These are phyloP conservation scores for Penicillium occitanis DNA, from an alignment of 2,329 filamentous ascomycete genomes.

Conservation along the genomic window DNA sequence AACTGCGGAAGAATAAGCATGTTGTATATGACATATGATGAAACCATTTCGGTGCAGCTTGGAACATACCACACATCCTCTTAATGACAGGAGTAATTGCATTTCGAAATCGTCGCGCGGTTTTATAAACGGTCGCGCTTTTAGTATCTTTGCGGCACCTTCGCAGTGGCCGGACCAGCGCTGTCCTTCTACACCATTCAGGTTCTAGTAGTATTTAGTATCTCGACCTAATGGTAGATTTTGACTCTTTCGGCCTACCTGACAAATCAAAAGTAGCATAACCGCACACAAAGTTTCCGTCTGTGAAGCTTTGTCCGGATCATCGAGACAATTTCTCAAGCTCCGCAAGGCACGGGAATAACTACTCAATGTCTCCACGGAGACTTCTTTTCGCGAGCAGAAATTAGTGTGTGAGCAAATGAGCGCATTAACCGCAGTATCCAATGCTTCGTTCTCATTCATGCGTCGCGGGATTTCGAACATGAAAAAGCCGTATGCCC, in stretches of 20 bases:
- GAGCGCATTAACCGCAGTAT: slow-evolving; percentile 39
- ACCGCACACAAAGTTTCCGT: slow-evolving; percentile 41
- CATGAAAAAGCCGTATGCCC: slow-evolving; percentile 50
- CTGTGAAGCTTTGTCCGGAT: slow-evolving; percentile 32
- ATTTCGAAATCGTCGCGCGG: slow-evolving; percentile 37
- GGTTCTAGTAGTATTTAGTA: background rate
- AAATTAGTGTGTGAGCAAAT: slow-evolving; percentile 32
- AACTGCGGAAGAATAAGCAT: slow-evolving; percentile 26
- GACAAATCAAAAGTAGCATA: slow-evolving; percentile 37
- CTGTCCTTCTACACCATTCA: slow-evolving; percentile 22
- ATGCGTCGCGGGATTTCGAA: slow-evolving; percentile 48
- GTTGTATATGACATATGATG: background rate
- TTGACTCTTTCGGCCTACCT: slow-evolving; percentile 23
- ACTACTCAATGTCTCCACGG: slow-evolving; percentile 30
- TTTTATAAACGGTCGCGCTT: slow-evolving; percentile 32
- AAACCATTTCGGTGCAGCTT: too few species aligned
- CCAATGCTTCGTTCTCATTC: slow-evolving; percentile 49
- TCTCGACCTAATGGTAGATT: background rate
- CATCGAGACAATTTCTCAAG: slow-evolving; percentile 33
- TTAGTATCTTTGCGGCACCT: slow-evolving; percentile 39
- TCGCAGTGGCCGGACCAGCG: slow-evolving; percentile 34
- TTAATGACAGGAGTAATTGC: slow-evolving; percentile 35
- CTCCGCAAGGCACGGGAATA: slow-evolving; percentile 33
- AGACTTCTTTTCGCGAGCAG: slow-evolving; percentile 24
- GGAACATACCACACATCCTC: slow-evolving; percentile 37